Evolutionary conservation across 148 eudicot genomes (phyloP).

Genomic region (Simmondsia chinensis): DNA sequence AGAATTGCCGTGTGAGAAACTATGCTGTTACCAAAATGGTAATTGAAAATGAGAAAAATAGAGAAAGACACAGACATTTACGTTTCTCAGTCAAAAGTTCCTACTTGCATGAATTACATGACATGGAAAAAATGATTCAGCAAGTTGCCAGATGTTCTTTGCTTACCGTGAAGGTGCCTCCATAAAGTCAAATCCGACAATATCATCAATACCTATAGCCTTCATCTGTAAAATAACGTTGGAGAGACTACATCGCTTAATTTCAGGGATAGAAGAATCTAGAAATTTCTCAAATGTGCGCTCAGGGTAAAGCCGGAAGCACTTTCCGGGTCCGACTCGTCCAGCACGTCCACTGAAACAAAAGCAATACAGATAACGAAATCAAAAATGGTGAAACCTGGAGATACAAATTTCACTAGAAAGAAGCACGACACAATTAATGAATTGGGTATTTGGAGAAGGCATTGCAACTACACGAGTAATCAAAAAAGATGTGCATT

Average conservation of each 20-base stretch:
- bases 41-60: too few species aligned
- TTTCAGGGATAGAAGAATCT: slow-evolving; percentile 89
- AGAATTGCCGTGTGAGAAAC: too few species aligned
- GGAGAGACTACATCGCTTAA: slow-evolving; percentile 71
- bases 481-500: too few species aligned
- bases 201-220: slow-evolving; percentile 89
- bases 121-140: too few species aligned
- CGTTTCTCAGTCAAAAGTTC: too few species aligned
- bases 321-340: slow-evolving; percentile 95
- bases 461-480: too few species aligned
- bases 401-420: neutral
- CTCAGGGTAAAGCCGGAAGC: slow-evolving; percentile 92
- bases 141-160: too few species aligned
- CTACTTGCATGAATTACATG: neutral
- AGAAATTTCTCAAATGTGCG: slow-evolving; percentile 59
- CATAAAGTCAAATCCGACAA: slow-evolving; percentile 85
- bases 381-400: slow-evolving; percentile 6
- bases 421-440: too few species aligned
- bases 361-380: neutral
- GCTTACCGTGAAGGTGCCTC: slow-evolving; percentile 78
- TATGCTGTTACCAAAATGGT: too few species aligned
- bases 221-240: slow-evolving; percentile 88
- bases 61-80: too few species aligned
- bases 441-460: too few species aligned
- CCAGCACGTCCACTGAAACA: slow-evolving; percentile 92